Conservation (phyloP, 1,284 basidiomycete genomes). For the Heliocybe sulcata region DNA sequence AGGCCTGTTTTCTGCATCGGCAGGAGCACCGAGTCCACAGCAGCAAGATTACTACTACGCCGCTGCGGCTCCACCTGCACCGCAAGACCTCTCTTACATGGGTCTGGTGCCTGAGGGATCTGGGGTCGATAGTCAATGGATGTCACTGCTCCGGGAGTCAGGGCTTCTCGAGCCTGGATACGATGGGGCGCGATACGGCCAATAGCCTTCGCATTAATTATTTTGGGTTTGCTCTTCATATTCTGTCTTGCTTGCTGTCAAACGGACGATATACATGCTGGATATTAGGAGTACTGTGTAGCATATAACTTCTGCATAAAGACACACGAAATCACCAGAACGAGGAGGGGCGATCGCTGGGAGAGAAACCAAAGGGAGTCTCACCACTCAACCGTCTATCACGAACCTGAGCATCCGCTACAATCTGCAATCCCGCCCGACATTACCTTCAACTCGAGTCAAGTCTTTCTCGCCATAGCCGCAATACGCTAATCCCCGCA, state of each 20-base stretch:
- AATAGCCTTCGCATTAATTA: not conserved
- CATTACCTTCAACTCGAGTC: not conserved
- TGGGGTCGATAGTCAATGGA: conserved; percentile 1
- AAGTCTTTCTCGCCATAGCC: conserved; percentile 19
- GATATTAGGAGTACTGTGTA: not conserved
- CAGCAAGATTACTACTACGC: not conserved
- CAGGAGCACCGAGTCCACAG: not conserved
- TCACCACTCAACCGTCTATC: not conserved
- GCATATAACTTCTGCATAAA: not conserved
- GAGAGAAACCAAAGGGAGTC: not conserved
- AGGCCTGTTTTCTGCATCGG: not conserved
- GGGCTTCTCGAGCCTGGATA: not conserved
- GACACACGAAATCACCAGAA: too few species aligned
- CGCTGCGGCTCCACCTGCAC: not conserved
- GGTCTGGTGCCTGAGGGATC: not conserved
- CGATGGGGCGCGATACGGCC: not conserved
- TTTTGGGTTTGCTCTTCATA: not conserved
- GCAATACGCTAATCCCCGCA: conserved; percentile 52
- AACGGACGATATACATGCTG: not conserved
- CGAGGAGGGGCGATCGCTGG: too few species aligned
- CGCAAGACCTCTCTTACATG: not conserved
- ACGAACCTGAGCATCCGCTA: not conserved
- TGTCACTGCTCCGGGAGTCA: not conserved
- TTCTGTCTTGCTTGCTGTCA: not conserved
- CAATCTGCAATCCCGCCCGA: not conserved